Percentiles rank a stretch among this genome's conserved stretches.
phyloP scores from a whole-genome alignment of 2,329 filamentous ascomycete species.

The Dryadomyces sulphureus region DNA sequence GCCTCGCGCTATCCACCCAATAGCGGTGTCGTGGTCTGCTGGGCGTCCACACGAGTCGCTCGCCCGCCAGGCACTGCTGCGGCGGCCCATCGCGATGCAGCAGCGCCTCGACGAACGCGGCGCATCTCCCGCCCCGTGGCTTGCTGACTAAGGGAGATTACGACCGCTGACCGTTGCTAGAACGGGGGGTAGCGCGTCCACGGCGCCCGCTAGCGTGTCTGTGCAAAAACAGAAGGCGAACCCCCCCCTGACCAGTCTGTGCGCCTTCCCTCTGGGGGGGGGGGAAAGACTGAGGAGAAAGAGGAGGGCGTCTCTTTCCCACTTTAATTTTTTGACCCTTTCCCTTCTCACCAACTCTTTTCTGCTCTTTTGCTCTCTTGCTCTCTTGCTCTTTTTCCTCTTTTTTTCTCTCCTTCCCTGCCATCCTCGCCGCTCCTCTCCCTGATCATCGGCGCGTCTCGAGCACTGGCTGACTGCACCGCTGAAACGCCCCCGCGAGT shows the following conservation, averaged over 20 bases:
- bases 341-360: background rate
- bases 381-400: background rate
- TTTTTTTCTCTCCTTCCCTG: background rate
- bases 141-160: background rate
- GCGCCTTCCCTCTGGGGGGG: background rate
- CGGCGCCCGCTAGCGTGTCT: background rate
- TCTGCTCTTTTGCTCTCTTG: background rate
- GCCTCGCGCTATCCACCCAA: too few species aligned
- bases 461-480: too few species aligned
- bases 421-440: background rate
- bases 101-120: too few species aligned
- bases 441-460: background rate
- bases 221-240: too few species aligned
- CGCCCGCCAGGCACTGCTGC: too few species aligned
- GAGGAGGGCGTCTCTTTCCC: background rate
- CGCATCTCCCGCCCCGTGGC: too few species aligned
- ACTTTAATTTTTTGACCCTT: conserved; percentile 5
- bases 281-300: too few species aligned
- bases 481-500: too few species aligned
- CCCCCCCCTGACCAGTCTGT: background rate
- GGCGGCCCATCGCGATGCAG: too few species aligned
- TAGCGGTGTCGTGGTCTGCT: too few species aligned
- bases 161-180: background rate
- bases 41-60: too few species aligned
- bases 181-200: background rate